Evolutionary conservation across 2,329 filamentous ascomycete genomes (phyloP), one percentile per base, ranked within the genome.

Genomic region (Diatrype stigma): DNA sequence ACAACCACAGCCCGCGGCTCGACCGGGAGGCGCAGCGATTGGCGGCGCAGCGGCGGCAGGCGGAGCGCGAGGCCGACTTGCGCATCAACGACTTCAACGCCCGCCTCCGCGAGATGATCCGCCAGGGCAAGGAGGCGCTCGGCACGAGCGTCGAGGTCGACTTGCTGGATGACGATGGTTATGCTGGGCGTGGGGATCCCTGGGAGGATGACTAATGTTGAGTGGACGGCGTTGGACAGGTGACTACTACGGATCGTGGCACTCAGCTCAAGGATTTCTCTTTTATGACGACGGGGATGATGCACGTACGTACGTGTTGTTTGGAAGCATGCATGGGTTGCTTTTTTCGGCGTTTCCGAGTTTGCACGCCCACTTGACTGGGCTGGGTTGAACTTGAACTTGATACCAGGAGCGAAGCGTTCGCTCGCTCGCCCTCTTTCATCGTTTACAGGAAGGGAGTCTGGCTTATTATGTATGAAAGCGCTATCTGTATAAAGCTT

Each of bases 41-140:
- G 50, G 85, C 90, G 6, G 84, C 85, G n/a, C 80, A 83, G 63
- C 81, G 86, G 57, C 77, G 84, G 22, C 81, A 82, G 47, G 87
- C 89, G 51, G 90, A 96, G 61, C 78, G 84, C 44, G 86, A 92
- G 60, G 81, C 89, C 7, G 91, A 97, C 60, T 82, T 85, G 42
- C 85, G 87, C 48, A 87, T 97, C 60, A 84, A 84, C 46, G 82
- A 86, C 23, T 84, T 97, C 69, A 95, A 94, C 65, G 78, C 82
- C 45, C 84, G 88, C 60, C 73, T 97, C 45, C 82, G 88, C 63
- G 87, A 86, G 32, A 90, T 99, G 87, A 95, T 99, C 49, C 79
- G 85, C 2, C 87, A 97, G 69, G 94, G 92, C 1, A 87, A 87
- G 60, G 87, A 94, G 67, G 94, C 94, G 2, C 71, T 99, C 17